Conservation (phyloP, 2,329 filamentous ascomycete genomes). For the Aspergillus ochraceus region DNA sequence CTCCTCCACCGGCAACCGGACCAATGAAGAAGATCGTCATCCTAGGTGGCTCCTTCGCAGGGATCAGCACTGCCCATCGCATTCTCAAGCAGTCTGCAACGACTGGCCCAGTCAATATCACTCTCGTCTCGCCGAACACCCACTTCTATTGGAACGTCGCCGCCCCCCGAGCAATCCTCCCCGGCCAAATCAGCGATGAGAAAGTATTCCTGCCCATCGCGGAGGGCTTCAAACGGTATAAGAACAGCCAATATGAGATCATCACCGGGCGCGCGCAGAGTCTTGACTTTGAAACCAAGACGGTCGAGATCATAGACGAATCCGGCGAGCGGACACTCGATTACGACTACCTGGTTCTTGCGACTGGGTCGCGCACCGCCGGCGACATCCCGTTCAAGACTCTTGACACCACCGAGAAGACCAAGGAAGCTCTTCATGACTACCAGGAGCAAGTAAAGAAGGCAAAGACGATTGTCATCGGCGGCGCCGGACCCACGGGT, state of each 20-base stretch:
- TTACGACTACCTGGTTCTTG: neutral
- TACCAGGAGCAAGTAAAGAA: neutral
- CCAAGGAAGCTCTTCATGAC: neutral
- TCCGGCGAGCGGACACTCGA: neutral
- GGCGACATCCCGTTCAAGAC: neutral
- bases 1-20: neutral
- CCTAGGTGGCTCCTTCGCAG: neutral
- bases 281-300: neutral
- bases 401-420: neutral
- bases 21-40: neutral
- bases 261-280: neutral
- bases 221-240: neutral
- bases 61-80: neutral
- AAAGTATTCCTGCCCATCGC: neutral
- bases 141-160: constrained; percentile 2
- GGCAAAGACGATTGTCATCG: neutral
- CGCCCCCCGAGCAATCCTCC: neutral
- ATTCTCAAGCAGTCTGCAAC: neutral
- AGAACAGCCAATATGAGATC: neutral
- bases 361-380: neutral
- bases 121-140: neutral
- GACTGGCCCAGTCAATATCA: neutral
- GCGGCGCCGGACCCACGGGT: neutral
- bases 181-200: neutral
- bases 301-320: neutral